Evolutionary conservation across 768 basidiomycete species (phyloP).

Genomic region (Lentinula sp.): DNA sequence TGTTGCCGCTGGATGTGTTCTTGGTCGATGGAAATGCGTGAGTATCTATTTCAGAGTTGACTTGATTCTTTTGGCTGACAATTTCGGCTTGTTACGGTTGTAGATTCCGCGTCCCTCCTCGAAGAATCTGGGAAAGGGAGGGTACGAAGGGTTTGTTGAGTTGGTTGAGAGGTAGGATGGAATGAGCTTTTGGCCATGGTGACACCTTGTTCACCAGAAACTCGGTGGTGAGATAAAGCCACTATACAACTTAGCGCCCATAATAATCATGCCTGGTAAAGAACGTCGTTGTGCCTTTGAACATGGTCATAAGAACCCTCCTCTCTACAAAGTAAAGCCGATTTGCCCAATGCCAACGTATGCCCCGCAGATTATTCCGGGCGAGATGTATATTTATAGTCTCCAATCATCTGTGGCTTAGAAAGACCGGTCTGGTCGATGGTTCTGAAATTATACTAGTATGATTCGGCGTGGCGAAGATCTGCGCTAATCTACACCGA

Average conservation of each 20-base stretch:
- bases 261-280: too few relatives aligned
- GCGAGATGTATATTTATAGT: conserved; percentile 10
- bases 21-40: conserved; percentile 82
- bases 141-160: conserved; percentile 76
- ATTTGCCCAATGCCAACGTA: conserved; percentile 20
- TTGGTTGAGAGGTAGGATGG: conserved; percentile 74
- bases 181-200: conserved; percentile 22
- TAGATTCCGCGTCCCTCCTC: conserved; percentile 77
- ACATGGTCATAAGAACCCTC: too few relatives aligned
- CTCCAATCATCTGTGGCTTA: conserved; percentile 13
- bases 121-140: conserved; percentile 82
- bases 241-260: too few relatives aligned
- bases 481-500: conserved; percentile 6
- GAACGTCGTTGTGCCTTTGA: too few relatives aligned
- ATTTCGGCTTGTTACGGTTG: background rate
- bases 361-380: conserved; percentile 6
- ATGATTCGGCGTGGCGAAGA: background rate
- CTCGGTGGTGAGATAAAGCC: too few relatives aligned
- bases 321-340: conserved; percentile 12
- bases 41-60: conserved; percentile 21
- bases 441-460: background rate
- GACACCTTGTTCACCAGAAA: too few relatives aligned
- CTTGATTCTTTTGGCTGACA: background rate
- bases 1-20: conserved; percentile 74
- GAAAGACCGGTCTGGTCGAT: conserved; percentile 6